Conservation (phyloP, 768 basidiomycete species). For the Wakefieldia striispora region DNA sequence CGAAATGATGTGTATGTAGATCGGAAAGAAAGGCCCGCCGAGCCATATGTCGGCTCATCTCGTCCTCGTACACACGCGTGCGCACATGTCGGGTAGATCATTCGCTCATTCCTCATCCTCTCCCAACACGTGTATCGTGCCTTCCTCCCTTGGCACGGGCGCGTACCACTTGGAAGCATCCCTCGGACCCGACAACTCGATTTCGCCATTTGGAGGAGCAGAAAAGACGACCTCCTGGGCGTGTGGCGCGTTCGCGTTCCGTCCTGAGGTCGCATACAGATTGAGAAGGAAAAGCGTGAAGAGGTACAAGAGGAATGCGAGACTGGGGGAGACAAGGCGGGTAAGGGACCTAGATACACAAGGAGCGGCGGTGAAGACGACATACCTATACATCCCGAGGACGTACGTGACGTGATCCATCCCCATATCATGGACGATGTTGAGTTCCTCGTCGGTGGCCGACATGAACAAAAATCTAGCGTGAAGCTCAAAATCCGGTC, state of each 20-base stretch:
- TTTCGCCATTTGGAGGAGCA: conserved; percentile 30
- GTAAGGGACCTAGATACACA: background rate
- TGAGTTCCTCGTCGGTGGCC: conserved; percentile 88
- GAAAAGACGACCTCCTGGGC: conserved; percentile 19
- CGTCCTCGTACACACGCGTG: background rate
- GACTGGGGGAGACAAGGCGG: conserved; percentile 34
- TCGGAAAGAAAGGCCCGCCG: too few species aligned
- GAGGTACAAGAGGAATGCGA: conserved; percentile 77
- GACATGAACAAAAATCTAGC: conserved; percentile 82
- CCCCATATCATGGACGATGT: conserved; percentile 60
- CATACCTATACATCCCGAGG: conserved; percentile 78
- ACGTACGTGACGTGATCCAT: conserved; percentile 94
- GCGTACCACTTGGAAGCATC: conserved; percentile 60
- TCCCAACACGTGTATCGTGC: conserved; percentile 44
- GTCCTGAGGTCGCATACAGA: conserved; percentile 62
- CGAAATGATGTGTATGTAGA: too few species aligned
- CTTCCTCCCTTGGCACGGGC: conserved; percentile 48
- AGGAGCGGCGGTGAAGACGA: background rate
- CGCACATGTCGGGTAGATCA: background rate
- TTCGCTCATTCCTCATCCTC: conserved; percentile 44
- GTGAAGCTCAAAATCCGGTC: background rate
- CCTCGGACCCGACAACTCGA: conserved; percentile 40
- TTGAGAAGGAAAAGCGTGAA: conserved; percentile 69
- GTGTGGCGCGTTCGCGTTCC: conserved; percentile 41
- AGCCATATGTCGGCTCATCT: too few species aligned